Percentiles rank a stretch among this genome's conserved stretches.
phyloP scores from a whole-genome alignment of 139 green algal species.

The Tetraselmis striata region DNA sequence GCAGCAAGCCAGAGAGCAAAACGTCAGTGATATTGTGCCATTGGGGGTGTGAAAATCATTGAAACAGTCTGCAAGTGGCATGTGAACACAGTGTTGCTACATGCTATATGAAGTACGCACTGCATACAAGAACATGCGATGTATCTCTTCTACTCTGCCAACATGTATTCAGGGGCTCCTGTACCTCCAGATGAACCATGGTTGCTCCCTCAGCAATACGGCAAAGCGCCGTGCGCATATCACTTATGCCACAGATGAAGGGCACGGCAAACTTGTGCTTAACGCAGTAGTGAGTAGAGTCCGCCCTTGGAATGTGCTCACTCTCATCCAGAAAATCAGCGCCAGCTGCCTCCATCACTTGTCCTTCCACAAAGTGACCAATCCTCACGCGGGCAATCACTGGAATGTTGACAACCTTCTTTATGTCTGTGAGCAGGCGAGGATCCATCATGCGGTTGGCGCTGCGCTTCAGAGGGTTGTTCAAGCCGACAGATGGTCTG shows the following conservation, averaged over 20 bases:
- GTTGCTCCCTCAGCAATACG: constrained; percentile 47
- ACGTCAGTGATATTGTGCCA: too few relatives aligned
- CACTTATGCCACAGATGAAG: constrained; percentile 46
- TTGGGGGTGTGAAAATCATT: too few relatives aligned
- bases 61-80: too few relatives aligned
- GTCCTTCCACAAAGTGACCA: constrained; percentile 12
- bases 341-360: constrained; percentile 4
- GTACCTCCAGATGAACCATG: constrained; percentile 36
- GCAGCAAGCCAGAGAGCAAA: too few relatives aligned
- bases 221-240: constrained; percentile 46
- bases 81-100: too few relatives aligned
- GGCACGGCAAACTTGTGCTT: constrained; percentile 46
- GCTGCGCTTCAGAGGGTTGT: neutral
- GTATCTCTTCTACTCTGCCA: too few relatives aligned
- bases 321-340: constrained; percentile 9
- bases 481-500: neutral
- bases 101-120: too few relatives aligned
- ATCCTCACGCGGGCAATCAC: constrained; percentile 3
- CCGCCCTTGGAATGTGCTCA: neutral
- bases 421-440: constrained; percentile 6
- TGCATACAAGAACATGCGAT: too few relatives aligned
- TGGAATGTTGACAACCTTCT: constrained; percentile 2
- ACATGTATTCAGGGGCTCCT: too few relatives aligned
- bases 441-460: constrained; percentile 4
- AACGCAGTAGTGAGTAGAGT: neutral